Conservation (phyloP, 2,329 filamentous ascomycete species). For the Clarireedia hainanense region DNA sequence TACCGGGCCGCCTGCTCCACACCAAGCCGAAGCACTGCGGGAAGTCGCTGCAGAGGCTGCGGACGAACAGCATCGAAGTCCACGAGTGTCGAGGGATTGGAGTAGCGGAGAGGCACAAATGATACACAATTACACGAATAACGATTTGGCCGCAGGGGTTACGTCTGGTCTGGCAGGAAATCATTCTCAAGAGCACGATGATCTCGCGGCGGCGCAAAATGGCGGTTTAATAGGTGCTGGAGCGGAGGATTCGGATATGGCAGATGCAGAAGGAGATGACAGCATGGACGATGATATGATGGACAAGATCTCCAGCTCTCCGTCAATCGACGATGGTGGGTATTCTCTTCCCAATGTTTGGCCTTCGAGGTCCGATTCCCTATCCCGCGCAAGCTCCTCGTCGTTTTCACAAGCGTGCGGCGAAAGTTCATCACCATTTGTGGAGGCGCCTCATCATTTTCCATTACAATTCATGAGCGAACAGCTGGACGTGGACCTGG, state of each 20-base stretch:
- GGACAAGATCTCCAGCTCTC: slow-evolving; percentile 98
- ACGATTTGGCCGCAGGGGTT: slow-evolving; percentile 36
- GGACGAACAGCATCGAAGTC: slow-evolving; percentile 61
- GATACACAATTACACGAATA: slow-evolving; percentile 33
- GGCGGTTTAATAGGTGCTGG: slow-evolving; percentile 42
- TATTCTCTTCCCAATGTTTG: slow-evolving; percentile 35
- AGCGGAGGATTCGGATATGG: slow-evolving; percentile 53
- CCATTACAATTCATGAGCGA: slow-evolving; percentile 18
- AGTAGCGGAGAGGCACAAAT: slow-evolving; percentile 29
- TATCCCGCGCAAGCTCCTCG: slow-evolving; percentile 14
- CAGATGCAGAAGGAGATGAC: slow-evolving; percentile 63
- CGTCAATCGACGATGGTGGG: slow-evolving; percentile 98
- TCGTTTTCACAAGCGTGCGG: slow-evolving; percentile 28
- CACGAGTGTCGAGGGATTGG: slow-evolving; percentile 50
- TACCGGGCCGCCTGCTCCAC: slow-evolving; percentile 42
- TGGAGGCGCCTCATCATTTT: slow-evolving; percentile 25
- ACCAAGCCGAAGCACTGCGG: slow-evolving; percentile 79
- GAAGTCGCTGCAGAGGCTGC: slow-evolving; percentile 70
- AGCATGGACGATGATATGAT: slow-evolving; percentile 83
- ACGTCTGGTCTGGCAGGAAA: slow-evolving; percentile 33
- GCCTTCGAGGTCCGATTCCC: slow-evolving; percentile 25
- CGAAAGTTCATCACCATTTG: slow-evolving; percentile 28
- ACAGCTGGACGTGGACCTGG: slow-evolving; percentile 19
- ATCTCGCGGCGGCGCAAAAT: slow-evolving; percentile 53
- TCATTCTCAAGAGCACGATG: slow-evolving; percentile 43